phyloP scores from a whole-genome alignment of 2,329 filamentous ascomycete species.

The Mycosphaerella arachidis region DNA sequence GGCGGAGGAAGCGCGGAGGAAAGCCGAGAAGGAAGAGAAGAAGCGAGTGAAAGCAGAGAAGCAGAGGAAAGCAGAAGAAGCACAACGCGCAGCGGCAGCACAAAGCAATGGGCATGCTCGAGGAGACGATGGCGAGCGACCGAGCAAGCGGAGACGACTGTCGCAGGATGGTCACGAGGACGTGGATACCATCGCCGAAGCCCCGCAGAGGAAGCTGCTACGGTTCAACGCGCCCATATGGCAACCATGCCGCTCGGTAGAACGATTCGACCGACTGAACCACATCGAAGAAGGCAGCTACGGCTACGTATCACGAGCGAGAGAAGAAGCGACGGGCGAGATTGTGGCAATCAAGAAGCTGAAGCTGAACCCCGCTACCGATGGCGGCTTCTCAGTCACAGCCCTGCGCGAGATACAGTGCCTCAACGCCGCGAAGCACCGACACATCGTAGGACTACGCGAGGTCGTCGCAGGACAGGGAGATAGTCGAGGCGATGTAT shows the following conservation, averaged over 20 bases:
- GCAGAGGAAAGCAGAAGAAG: conserved; percentile 61
- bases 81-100: conserved; percentile 35
- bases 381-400: conserved; percentile 80
- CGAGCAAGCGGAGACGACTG: conserved; percentile 59
- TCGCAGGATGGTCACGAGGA: conserved; percentile 44
- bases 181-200: conserved; percentile 24
- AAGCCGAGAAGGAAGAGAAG: conserved; percentile 83
- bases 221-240: conserved; percentile 67
- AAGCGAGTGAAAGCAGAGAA: conserved; percentile 79
- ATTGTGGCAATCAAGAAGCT: conserved; percentile 90
- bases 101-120: conserved; percentile 23
- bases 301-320: conserved; percentile 85
- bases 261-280: conserved; percentile 88
- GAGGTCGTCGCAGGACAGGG: conserved; percentile 62
- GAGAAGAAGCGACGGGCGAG: conserved; percentile 65
- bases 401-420: conserved; percentile 92
- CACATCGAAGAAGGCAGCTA: conserved; percentile 98
- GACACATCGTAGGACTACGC: conserved; percentile 74
- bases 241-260: conserved; percentile 69
- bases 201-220: conserved; percentile 55
- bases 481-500: conserved; percentile 56
- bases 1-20: conserved; percentile 65
- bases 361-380: conserved; percentile 74
- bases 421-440: conserved; percentile 71
- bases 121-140: conserved; percentile 33